Conservation (phyloP, 108 stramenopile species). For the Parmales sp. region DNA sequence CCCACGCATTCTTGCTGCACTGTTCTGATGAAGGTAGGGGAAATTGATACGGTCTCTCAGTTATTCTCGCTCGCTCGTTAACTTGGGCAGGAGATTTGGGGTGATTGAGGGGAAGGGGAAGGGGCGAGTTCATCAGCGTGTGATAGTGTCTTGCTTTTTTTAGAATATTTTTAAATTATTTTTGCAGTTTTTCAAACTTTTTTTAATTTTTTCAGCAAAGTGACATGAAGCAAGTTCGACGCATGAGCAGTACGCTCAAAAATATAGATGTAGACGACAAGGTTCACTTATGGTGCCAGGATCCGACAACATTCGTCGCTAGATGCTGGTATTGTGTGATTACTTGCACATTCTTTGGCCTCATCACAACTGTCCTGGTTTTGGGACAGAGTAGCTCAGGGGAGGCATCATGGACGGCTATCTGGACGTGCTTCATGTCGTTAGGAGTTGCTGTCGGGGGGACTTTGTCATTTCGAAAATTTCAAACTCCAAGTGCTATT, state of each 20-base stretch:
- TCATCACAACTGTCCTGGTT: too few relatives aligned
- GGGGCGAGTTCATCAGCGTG: too few relatives aligned
- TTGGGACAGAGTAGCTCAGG: too few relatives aligned
- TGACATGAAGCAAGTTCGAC: background rate
- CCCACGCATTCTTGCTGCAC: too few relatives aligned
- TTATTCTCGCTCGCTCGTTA: too few relatives aligned
- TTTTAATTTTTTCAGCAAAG: background rate
- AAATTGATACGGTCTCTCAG: too few relatives aligned
- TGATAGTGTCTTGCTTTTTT: background rate
- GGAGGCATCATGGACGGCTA: too few relatives aligned
- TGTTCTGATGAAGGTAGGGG: too few relatives aligned
- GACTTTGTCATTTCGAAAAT: background rate
- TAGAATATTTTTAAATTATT: background rate
- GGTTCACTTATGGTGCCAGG: background rate
- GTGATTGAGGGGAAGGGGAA: too few relatives aligned
- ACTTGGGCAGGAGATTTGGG: too few relatives aligned
- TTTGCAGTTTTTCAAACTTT: too few relatives aligned
- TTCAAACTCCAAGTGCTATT: background rate
- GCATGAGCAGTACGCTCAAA: background rate
- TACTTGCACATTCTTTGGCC: background rate
- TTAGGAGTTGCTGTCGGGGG: constrained; percentile 1
- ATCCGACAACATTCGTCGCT: background rate
- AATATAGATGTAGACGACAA: background rate
- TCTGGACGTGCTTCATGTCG: too few relatives aligned
- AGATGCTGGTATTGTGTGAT: background rate